Evolutionary conservation across 148 eudicot species (phyloP), one percentile per base, ranked within the genome.

Genomic region (Rheum nobile): DNA sequence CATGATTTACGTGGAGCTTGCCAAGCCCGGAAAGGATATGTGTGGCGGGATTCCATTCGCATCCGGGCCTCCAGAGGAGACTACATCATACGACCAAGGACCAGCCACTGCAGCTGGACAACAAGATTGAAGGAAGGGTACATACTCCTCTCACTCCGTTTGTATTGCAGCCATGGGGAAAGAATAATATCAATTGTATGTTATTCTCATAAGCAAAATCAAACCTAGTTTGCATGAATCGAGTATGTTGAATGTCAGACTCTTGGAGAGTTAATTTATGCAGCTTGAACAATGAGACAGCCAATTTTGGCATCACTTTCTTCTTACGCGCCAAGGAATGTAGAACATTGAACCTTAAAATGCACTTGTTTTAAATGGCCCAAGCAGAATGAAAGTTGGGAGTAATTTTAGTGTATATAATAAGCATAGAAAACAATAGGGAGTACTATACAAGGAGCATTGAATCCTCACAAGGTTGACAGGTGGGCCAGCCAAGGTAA

Each of bases 401-500:
- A 42, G 12, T 42, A 42, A 42, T 0, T 8, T 42, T 10, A 2
- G 9, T 16, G 54, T 48, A 48, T 48, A 16, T 48, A 48, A 6
- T n/a, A 48, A 48, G 50, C 50, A 11, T 14, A 46, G 16, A 38
- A 8, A 4, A 38, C 4, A 12, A 43, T 43, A 43, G 16, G 12
- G 2, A 2, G 12, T 14, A 46, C 4, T 46, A 3, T 14, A 50
- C 67, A 57, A 57, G 31, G 22, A 26, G 11, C 16, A 13, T 57
- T 57, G 67, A 57, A 10, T n/a, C 41, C 8, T 71, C 73, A 39
- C 37, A 8, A 21, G 35, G 29, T 17, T 14, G 73, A 43, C 69
- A 78, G 78, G 41, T 78, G 65, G 63, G 85, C 80, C 24, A 94
- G 84, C 98, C 98, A 91, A 16, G 97, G 97, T 61, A 91, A 88